Percentiles rank a stretch among this genome's conserved stretches.
Conservation (phyloP, 2,329 filamentous ascomycete genomes). For the Ceratocystiopsis sp. region DNA sequence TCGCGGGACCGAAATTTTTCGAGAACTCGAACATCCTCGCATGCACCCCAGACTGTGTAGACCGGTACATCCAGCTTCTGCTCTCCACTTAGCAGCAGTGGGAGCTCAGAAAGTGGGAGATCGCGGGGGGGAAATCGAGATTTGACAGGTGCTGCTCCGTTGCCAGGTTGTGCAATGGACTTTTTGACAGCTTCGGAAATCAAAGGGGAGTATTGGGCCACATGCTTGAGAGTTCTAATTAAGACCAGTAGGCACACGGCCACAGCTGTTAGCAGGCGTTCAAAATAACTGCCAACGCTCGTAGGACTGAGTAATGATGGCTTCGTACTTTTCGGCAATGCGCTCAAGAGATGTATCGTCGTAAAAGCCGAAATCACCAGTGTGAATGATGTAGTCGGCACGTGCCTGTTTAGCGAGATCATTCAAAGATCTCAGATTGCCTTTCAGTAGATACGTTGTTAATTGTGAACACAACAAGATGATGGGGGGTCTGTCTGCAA, state of each 20-base stretch:
- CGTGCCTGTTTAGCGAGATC: slow-evolving; percentile 87
- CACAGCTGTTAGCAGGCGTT: too few species aligned
- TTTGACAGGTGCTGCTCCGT: slow-evolving; percentile 60
- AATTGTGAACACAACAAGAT: background rate
- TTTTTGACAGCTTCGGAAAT: slow-evolving; percentile 65
- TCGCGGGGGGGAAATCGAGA: slow-evolving; percentile 65
- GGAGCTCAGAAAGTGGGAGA: slow-evolving; percentile 81
- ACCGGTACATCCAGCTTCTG: slow-evolving; percentile 90
- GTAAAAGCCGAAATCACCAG: slow-evolving; percentile 98
- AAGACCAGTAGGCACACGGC: slow-evolving; percentile 1
- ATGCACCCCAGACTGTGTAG: slow-evolving; percentile 97
- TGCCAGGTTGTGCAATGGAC: slow-evolving; percentile 40
- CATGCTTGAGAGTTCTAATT: slow-evolving; percentile 81
- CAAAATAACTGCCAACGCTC: too few species aligned
- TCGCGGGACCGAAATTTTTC: slow-evolving; percentile 96
- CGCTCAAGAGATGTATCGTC: slow-evolving; percentile 89
- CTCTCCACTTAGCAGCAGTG: slow-evolving; percentile 72
- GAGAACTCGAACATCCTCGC: slow-evolving; percentile 90
- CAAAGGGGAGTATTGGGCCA: slow-evolving; percentile 93
- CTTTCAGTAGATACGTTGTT: slow-evolving; percentile 27
- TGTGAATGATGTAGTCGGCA: slow-evolving; percentile 96
- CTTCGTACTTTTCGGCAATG: slow-evolving; percentile 84
- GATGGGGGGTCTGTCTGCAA: slow-evolving; percentile 8
- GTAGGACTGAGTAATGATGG: slow-evolving; percentile 7
- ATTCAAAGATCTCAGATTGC: slow-evolving; percentile 88